A percentile compares a stretch with the other conserved stretches of the same genome.
Conservation (phyloP, 352 stramenopile species). For the Globisporangium perplexum region DNA sequence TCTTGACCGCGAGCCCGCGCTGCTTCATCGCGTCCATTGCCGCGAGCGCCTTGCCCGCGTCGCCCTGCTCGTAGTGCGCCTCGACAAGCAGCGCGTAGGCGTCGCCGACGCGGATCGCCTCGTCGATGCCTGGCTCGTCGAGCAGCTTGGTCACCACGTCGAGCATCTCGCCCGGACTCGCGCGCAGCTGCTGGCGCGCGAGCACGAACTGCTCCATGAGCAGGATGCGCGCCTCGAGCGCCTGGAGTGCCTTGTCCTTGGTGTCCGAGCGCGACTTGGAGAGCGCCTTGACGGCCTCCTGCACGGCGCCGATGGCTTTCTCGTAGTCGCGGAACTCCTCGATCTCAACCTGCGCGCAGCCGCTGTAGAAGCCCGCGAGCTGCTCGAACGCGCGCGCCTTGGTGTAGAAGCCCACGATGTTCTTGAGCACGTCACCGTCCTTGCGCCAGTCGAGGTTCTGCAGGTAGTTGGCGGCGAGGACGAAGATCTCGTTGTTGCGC, state of each 20-base stretch:
- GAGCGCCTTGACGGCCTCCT: constrained; percentile 87
- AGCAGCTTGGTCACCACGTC: constrained; percentile 79
- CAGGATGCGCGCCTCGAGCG: constrained; percentile 52
- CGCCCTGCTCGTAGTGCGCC: constrained; percentile 54
- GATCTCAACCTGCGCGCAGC: constrained; percentile 90
- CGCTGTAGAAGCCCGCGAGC: constrained; percentile 89
- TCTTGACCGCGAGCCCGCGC: constrained; percentile 51
- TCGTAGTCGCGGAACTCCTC: constrained; percentile 94
- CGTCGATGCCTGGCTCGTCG: constrained; percentile 76
- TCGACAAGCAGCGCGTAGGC: constrained; percentile 86
- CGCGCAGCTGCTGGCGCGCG: constrained; percentile 48
- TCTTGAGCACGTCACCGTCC: constrained; percentile 88
- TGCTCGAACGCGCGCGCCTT: constrained; percentile 92
- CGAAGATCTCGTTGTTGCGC: constrained; percentile 92
- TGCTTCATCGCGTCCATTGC: constrained; percentile 78
- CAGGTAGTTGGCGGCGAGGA: constrained; percentile 94
- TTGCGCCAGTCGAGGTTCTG: constrained; percentile 93
- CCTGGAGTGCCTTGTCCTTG: constrained; percentile 64
- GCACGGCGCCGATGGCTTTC: constrained; percentile 87
- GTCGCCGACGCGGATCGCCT: constrained; percentile 87
- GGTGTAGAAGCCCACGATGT: constrained; percentile 93
- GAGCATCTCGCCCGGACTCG: constrained; percentile 67
- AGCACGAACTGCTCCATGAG: constrained; percentile 87
- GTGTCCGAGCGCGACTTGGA: constrained; percentile 61
- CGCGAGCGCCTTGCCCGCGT: constrained; percentile 64